Evolutionary conservation across 257 asterid genomes (phyloP).

Genomic region (Leptodermis oblonga): DNA sequence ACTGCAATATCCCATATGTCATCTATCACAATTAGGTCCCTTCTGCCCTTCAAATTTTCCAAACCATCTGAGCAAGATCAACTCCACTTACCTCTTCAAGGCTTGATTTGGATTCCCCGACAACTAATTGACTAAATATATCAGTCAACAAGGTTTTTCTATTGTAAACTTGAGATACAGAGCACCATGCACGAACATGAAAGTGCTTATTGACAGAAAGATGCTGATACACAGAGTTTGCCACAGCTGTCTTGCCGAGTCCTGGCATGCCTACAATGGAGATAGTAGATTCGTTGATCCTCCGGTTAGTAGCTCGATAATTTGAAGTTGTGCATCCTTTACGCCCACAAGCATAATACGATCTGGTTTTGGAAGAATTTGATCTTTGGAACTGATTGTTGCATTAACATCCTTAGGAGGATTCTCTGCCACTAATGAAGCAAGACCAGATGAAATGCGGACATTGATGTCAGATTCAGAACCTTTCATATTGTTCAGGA

Average conservation of each 20-base stretch:
- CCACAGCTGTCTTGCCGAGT: neutral
- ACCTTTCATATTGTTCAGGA: too few species aligned
- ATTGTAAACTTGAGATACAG: neutral
- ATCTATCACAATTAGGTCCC: slow-evolving; percentile 2
- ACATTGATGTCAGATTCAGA: neutral
- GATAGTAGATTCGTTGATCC: neutral
- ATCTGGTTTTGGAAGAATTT: too few species aligned
- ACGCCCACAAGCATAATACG: neutral
- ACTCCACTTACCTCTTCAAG: neutral
- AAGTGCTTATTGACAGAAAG: neutral
- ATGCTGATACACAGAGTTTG: neutral
- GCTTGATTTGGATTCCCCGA: neutral
- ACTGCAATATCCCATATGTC: neutral
- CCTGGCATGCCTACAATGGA: slow-evolving; percentile 8
- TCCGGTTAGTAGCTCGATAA: neutral
- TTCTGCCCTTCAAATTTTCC: neutral
- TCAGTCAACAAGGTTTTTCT: neutral
- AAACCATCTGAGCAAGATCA: neutral
- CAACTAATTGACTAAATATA: neutral
- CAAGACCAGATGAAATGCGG: too few species aligned
- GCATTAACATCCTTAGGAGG: neutral
- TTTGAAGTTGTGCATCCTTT: neutral
- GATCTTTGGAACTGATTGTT: neutral
- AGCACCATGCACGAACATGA: neutral
- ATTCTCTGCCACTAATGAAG: neutral